Percentiles rank a stretch among this genome's conserved stretches.
phyloP scores from a whole-genome alignment of 352 stramenopile genomes.

The Pythium aristosporum region DNA sequence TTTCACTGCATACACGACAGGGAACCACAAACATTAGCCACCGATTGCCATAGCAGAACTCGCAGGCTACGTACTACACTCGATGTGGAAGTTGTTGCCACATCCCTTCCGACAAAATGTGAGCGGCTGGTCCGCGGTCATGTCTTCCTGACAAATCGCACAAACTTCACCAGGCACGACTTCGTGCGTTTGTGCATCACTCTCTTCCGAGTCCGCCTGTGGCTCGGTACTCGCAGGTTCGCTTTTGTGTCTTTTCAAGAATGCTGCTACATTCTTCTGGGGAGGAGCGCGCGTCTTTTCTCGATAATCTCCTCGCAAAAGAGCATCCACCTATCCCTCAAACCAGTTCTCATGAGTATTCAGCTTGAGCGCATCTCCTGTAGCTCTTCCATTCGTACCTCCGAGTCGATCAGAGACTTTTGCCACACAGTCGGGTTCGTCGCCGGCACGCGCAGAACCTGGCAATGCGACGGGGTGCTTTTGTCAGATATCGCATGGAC shows the following conservation, averaged over 20 bases:
- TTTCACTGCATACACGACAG: slow-evolving; percentile 49
- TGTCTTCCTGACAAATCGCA: slow-evolving; percentile 84
- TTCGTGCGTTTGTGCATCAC: slow-evolving; percentile 47
- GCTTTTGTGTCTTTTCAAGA: slow-evolving; percentile 54
- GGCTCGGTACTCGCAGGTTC: slow-evolving; percentile 29
- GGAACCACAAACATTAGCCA: background rate
- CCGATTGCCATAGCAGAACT: background rate
- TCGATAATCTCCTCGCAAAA: slow-evolving; percentile 63
- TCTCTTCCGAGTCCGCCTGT: slow-evolving; percentile 24
- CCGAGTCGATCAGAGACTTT: slow-evolving; percentile 81
- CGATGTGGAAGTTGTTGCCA: slow-evolving; percentile 75
- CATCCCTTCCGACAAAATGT: slow-evolving; percentile 79
- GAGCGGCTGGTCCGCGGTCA: slow-evolving; percentile 54
- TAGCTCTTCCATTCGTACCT: slow-evolving; percentile 28
- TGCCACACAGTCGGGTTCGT: slow-evolving; percentile 79
- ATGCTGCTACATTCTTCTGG: slow-evolving; percentile 19
- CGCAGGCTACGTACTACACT: slow-evolving; percentile 46
- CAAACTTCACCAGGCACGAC: slow-evolving; percentile 78
- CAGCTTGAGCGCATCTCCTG: background rate
- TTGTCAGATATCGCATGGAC: background rate
- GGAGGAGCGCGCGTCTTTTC: slow-evolving; percentile 32
- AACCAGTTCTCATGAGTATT: background rate
- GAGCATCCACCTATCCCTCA: slow-evolving; percentile 48
- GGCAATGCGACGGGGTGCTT: background rate
- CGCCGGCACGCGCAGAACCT: slow-evolving; percentile 68